Base-by-base conservation (phyloP, 2,329 filamentous ascomycete genomes). In the Apiospora kogelbergensis region DNA sequence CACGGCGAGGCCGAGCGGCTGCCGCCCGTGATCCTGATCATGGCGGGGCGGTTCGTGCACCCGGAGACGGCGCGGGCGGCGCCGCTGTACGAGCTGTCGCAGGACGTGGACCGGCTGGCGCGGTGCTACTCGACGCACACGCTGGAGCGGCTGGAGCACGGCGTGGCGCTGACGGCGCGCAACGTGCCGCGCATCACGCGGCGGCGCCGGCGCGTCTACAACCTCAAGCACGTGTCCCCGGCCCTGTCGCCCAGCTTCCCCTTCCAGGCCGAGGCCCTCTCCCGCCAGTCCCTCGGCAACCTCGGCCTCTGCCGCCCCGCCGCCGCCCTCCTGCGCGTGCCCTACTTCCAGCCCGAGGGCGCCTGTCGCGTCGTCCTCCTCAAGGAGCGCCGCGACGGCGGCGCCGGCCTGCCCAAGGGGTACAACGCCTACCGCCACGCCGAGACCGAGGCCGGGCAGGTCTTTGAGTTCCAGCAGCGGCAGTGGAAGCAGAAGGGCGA, bases 61-160 rank as follows among this genome's bases (percentile, higher is more conserved):
- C 24, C 63, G 3, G 63, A 65, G 63, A 45, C 63, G 41, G 63
- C 63, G 2, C 13, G 6, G 15, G 17, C 63, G 7, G 30, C 24
- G 40, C 63, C 63, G 20, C 63, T 65, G 41, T 65, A 44, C 63
- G 63, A 45, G 63, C 41, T 65, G 41, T 42, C 63, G 41, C 63
- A 65, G 63, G 63, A 65, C 63, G 44, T 65, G 22, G 41, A 42
- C 41, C 41, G 44, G 63, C 63, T 65, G 41, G 30, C 63, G 41
- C 22, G 44, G 7, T 24, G 24, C 63, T 65, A 65, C 44, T 65
- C 63, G 24, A 65, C 63, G 15, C 63, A 65, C 44, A 30, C 63
- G 17, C 44, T 65, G 15, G 41, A 42, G 24, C 63, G 63, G 15
- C 41, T 65, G 11, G 63, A 65, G 24, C 63, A 65, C 63, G 63